Base-by-base conservation (phyloP, 768 basidiomycete species). In the Pleurotus tuber-regium region DNA sequence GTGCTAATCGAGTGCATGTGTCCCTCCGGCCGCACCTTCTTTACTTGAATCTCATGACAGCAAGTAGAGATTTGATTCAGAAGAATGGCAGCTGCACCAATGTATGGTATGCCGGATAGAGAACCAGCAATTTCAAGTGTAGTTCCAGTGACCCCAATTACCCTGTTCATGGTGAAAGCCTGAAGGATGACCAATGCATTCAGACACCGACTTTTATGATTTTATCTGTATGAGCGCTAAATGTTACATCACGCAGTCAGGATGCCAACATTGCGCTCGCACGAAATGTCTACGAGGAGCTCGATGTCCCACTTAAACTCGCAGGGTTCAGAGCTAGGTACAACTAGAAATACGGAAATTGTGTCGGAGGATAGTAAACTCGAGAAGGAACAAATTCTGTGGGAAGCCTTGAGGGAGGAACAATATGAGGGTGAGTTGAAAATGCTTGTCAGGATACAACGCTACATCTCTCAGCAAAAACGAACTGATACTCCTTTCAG, bases 371-470 rank as follows among this genome's bases (percentile, higher is more conserved):
- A n/a, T n/a, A n/a, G n/a, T n/a, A n/a, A n/a, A n/a, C n/a, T 57
- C 19, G 74, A 79, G 59, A 82, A 78, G 62, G 86, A 86, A 57
- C 75, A 70, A 53, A 82, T 82, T 26, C 74, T 88, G 30, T 89
- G 87, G 87, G 84, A 87, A 40, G 71, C 81, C 31, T 79, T 92
- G 62, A 79, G 81, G 61, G 90, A 92, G 60, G 87, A 92, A 54
- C 82, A 89, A 58, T 83, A 82, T 63, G 90, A 91, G 78, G 80
- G 90, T 86, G 36, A 43, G 74, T 55, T 28, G 38, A 14, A 26
- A 28, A 42, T 12, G 9, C 25, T 4, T 29, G n/a, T n/a, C n/a
- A n/a, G n/a, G n/a, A n/a, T n/a, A n/a, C n/a, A n/a, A n/a, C n/a
- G n/a, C n/a, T n/a, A n/a, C n/a, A n/a, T n/a, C n/a, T n/a, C n/a